A percentile compares a stretch with the other conserved stretches of the same genome.
These are phyloP conservation scores for Prunus kanzakura DNA, from an alignment of 306 rosid species.

Conservation along the genomic window DNA sequence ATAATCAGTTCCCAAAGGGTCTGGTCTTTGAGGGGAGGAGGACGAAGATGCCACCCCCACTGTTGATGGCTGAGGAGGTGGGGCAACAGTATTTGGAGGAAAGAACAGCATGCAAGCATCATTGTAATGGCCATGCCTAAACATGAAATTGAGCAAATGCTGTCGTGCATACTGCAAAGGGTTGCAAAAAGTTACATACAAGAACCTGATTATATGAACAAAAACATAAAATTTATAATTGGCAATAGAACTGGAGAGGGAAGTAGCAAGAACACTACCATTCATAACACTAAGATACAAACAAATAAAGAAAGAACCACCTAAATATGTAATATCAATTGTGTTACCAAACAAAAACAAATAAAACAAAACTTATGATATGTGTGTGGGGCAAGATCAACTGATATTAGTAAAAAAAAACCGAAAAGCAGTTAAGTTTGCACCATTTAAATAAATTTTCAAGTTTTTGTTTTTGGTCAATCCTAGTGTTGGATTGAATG, in stretches of 20 bases:
- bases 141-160: conserved; percentile 86
- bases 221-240: conserved; percentile 15
- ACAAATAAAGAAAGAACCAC: not conserved
- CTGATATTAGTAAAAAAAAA: not conserved
- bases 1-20: conserved; percentile 79
- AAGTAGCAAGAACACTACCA: not conserved
- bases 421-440: not conserved
- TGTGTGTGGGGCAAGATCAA: not conserved
- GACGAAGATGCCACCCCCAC: conserved; percentile 63
- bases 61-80: conserved; percentile 63
- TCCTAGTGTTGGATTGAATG: not conserved
- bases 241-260: conserved; percentile 1
- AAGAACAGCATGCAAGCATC: conserved; percentile 91
- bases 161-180: conserved; percentile 87
- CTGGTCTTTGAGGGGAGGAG: conserved; percentile 86
- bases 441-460: not conserved
- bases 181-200: conserved; percentile 15
- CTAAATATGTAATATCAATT: not conserved
- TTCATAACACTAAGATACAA: not conserved
- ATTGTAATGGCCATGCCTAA: conserved; percentile 79
- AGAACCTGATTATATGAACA: conserved; percentile 22
- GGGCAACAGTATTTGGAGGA: conserved; percentile 69
- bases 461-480: not conserved
- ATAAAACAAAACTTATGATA: not conserved
- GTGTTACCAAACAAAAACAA: not conserved